phyloP scores from a whole-genome alignment of 306 rosid species.

The Potentilla sterilis region DNA sequence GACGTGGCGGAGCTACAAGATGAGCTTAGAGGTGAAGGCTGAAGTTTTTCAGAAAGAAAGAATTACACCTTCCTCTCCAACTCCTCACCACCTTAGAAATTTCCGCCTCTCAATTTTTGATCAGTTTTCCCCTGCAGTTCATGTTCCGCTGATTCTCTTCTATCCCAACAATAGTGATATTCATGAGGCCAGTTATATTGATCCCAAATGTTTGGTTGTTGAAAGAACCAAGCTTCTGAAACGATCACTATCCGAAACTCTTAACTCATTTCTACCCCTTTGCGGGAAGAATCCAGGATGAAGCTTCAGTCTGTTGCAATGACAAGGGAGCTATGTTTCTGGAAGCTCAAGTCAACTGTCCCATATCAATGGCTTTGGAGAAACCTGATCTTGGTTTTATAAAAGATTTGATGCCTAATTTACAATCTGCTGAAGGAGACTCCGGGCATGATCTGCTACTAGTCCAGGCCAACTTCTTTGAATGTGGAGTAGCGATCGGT shows the following conservation, averaged over 20 bases:
- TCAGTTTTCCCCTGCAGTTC: not conserved
- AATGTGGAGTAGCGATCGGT: too few relatives aligned
- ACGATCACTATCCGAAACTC: not conserved
- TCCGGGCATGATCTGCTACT: too few relatives aligned
- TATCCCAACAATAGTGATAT: too few relatives aligned
- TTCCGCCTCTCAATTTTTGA: not conserved
- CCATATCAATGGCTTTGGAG: too few relatives aligned
- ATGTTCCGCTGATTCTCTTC: not conserved
- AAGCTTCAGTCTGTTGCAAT: conserved; percentile 6
- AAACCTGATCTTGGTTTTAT: too few relatives aligned
- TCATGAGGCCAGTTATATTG: too few relatives aligned
- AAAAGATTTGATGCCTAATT: too few relatives aligned
- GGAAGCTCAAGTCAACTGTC: not conserved
- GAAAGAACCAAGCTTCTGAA: not conserved
- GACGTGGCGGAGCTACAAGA: not conserved
- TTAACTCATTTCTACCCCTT: conserved; percentile 23
- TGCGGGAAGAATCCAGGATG: conserved; percentile 3
- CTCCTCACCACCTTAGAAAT: not conserved
- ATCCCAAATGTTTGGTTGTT: not conserved
- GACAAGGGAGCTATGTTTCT: conserved; percentile 18
- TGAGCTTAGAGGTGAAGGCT: not conserved
- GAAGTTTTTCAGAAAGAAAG: conserved; percentile 13
- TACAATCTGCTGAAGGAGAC: too few relatives aligned
- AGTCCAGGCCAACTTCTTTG: too few relatives aligned
- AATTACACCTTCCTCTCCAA: conserved; percentile 11